These are phyloP conservation scores for Blastobotrys proliferans DNA, from an alignment of 1,139 yeast genomes.

Conservation along the genomic window DNA sequence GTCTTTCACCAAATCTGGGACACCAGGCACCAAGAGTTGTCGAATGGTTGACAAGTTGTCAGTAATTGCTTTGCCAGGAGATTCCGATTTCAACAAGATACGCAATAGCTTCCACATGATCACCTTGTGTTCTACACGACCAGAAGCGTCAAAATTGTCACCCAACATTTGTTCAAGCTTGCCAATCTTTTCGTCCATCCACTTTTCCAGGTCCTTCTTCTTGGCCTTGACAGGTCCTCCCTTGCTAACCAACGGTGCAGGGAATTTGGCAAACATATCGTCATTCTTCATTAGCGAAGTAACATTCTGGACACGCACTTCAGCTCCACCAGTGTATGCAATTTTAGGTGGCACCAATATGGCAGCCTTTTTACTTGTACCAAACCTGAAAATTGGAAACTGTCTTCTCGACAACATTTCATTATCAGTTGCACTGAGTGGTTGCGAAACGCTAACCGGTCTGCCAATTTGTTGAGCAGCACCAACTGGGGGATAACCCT, in stretches of 20 bases:
- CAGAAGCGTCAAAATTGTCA: not conserved
- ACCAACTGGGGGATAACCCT: slow-evolving; percentile 11
- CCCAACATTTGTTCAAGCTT: slow-evolving; percentile 16
- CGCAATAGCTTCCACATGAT: slow-evolving; percentile 33
- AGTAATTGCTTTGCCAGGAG: slow-evolving; percentile 19
- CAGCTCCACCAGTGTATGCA: slow-evolving; percentile 27
- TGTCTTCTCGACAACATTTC: slow-evolving; percentile 46
- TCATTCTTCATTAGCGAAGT: slow-evolving; percentile 32
- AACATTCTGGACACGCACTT: slow-evolving; percentile 30
- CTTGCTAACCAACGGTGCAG: slow-evolving; percentile 54
- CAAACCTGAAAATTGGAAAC: slow-evolving; percentile 77
- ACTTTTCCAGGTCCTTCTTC: slow-evolving; percentile 60
- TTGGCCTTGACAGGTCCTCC: slow-evolving; percentile 44
- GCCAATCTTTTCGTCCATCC: slow-evolving; percentile 44
- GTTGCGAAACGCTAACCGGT: slow-evolving; percentile 7
- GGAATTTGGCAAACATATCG: slow-evolving; percentile 41
- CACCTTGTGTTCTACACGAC: slow-evolving; percentile 24
- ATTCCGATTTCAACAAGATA: slow-evolving; percentile 27
- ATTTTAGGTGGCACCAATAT: slow-evolving; percentile 43
- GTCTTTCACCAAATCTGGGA: slow-evolving; percentile 12
- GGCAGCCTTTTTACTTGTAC: slow-evolving; percentile 45
- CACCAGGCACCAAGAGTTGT: slow-evolving; percentile 26
- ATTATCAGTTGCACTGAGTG: slow-evolving; percentile 22
- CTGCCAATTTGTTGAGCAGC: slow-evolving; percentile 4
- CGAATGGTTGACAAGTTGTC: slow-evolving; percentile 20